These are phyloP conservation scores for Trichoderma breve DNA, from an alignment of 2,329 filamentous ascomycete species.

Conservation along the genomic window DNA sequence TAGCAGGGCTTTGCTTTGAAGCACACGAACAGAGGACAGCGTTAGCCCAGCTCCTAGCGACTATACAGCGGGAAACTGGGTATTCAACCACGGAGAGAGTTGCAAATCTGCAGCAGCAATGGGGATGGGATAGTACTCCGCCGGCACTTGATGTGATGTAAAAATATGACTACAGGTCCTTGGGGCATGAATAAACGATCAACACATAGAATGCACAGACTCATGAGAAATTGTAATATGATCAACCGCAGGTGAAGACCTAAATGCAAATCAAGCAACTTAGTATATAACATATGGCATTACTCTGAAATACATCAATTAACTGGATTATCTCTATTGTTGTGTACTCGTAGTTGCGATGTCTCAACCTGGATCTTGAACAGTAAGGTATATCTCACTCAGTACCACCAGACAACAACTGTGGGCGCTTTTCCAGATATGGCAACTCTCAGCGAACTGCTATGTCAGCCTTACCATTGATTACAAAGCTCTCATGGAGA, in stretches of 20 bases:
- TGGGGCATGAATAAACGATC: not conserved
- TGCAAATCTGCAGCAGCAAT: not conserved
- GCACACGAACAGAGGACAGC: slow-evolving; percentile 13
- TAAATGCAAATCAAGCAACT: not conserved
- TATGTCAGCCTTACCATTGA: not conserved
- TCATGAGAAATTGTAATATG: not conserved
- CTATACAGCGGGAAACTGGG: slow-evolving; percentile 15
- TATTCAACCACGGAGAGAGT: slow-evolving; percentile 17
- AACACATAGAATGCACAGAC: not conserved
- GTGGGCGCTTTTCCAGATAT: not conserved
- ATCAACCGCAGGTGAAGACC: not conserved
- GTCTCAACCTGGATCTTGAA: not conserved
- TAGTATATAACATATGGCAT: not conserved
- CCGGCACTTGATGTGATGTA: slow-evolving; percentile 1
- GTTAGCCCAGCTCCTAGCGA: slow-evolving; percentile 12
- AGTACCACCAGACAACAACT: not conserved
- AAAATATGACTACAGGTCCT: not conserved
- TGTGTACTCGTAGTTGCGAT: not conserved
- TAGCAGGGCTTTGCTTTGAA: slow-evolving; percentile 22
- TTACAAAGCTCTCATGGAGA: not conserved
- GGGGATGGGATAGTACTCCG: slow-evolving; percentile 9
- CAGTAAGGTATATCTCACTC: not conserved
- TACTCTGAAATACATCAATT: not conserved
- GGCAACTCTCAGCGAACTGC: not conserved
- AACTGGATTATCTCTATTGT: not conserved